These are phyloP conservation scores for Aurantiochytrium sp. DNA, from an alignment of 108 stramenopile species.

Conservation along the genomic window DNA sequence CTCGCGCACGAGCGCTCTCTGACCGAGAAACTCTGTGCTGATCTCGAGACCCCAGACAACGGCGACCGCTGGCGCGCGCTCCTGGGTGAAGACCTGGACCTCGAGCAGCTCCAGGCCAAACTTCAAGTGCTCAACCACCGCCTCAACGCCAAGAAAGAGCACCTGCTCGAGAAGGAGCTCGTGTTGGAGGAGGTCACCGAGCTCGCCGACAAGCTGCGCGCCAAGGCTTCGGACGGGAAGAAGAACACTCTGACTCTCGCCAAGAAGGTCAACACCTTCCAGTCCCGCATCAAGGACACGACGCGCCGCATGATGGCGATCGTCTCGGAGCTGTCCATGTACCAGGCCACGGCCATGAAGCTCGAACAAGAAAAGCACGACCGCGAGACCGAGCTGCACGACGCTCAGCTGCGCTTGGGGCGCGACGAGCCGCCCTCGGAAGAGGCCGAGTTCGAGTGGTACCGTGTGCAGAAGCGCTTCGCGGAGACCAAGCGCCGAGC, in stretches of 20 bases:
- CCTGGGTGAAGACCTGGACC: conserved; percentile 53
- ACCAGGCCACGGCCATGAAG: conserved; percentile 62
- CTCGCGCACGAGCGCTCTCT: conserved; percentile 41
- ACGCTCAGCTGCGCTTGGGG: conserved; percentile 37
- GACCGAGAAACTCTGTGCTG: conserved; percentile 50
- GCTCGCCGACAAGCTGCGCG: conserved; percentile 49
- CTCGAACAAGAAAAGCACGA: conserved; percentile 59
- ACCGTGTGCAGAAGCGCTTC: conserved; percentile 37
- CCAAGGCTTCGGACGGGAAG: conserved; percentile 43
- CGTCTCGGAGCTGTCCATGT: conserved; percentile 63
- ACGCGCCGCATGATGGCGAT: conserved; percentile 60
- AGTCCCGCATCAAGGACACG: conserved; percentile 44
- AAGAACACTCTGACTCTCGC: conserved; percentile 40
- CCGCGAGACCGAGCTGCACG: conserved; percentile 43
- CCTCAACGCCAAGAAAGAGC: conserved; percentile 52
- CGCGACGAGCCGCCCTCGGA: conserved; percentile 53
- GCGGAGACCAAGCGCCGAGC: no score
- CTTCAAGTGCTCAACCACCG: conserved; percentile 54
- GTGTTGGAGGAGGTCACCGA: conserved; percentile 59
- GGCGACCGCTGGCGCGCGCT: conserved; percentile 53
- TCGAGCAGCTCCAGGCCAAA: conserved; percentile 52
- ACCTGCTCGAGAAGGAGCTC: conserved; percentile 59
- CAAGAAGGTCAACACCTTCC: conserved; percentile 53
- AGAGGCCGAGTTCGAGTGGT: conserved; percentile 45
- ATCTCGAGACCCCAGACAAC: conserved; percentile 58